Conservation (phyloP, 2,329 filamentous ascomycete genomes). For the Neopestalotiopsis sp. region DNA sequence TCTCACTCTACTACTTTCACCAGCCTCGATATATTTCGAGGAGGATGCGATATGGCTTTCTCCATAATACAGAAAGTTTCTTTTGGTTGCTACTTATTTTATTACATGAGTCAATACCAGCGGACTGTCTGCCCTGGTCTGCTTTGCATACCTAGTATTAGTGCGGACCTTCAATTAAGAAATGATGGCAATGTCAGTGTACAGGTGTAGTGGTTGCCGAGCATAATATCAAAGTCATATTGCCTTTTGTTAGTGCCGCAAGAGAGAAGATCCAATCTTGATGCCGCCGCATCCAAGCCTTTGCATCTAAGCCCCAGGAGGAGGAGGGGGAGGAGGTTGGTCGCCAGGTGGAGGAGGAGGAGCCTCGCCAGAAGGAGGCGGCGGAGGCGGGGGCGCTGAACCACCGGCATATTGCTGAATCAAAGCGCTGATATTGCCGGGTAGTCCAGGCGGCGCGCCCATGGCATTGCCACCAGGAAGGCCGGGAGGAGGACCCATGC, state of each 20-base stretch:
- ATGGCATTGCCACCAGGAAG: conserved; percentile 53
- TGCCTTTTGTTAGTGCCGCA: conserved; percentile 5
- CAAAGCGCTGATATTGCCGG: conserved; percentile 65
- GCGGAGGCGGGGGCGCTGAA: conserved; percentile 58
- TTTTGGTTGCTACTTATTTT: neutral
- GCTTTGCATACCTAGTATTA: conserved; percentile 10
- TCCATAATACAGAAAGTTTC: neutral
- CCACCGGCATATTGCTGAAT: conserved; percentile 69
- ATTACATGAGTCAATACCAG: conserved; percentile 2
- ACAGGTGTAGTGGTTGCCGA: neutral
- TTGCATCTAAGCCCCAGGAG: conserved; percentile 51
- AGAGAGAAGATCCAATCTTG: neutral
- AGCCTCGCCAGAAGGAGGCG: conserved; percentile 64
- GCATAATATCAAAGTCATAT: neutral
- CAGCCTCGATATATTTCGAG: neutral
- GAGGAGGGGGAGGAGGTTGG: conserved; percentile 66
- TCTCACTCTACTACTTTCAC: neutral
- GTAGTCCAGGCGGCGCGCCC: conserved; percentile 57
- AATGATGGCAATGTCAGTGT: neutral
- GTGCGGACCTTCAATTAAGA: neutral
- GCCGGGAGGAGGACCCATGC: conserved; percentile 51
- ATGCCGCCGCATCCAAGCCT: neutral
- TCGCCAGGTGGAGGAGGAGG: conserved; percentile 65
- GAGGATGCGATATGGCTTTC: neutral
- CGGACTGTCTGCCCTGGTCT: neutral